Conservation (phyloP, 139 green algal species). For the Raphidocelis subcapitata region DNA sequence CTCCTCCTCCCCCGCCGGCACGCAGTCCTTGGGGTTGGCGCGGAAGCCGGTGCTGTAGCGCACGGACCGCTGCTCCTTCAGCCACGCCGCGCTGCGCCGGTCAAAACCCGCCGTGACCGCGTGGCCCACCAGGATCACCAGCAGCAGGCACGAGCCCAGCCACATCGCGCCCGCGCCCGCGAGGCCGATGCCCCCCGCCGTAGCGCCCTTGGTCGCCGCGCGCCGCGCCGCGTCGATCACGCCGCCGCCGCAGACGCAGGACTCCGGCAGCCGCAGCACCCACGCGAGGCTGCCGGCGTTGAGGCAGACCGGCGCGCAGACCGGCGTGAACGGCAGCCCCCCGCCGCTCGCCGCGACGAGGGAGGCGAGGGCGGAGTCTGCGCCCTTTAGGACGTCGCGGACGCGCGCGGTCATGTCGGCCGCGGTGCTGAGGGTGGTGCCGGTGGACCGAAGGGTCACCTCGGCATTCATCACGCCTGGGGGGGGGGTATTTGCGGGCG, state of each 20-base stretch:
- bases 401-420: not conserved
- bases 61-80: too few species aligned
- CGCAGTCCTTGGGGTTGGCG: too few species aligned
- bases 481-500: too few species aligned
- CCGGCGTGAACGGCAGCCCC: not conserved
- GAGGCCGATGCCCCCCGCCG: too few species aligned
- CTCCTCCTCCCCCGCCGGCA: too few species aligned
- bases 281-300: not conserved
- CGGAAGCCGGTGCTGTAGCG: too few species aligned
- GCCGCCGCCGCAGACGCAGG: not conserved
- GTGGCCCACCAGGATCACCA: too few species aligned
- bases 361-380: not conserved
- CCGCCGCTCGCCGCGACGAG: not conserved
- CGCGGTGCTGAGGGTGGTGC: not conserved
- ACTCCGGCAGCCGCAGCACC: not conserved
- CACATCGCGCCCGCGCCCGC: too few species aligned
- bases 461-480: not conserved
- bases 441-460: not conserved
- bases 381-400: not conserved
- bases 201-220: too few species aligned
- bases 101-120: too few species aligned
- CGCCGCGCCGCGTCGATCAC: constrained; percentile 12
- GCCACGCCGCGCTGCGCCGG: too few species aligned
- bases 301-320: not conserved
- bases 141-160: too few species aligned